Percentiles rank a stretch among this genome's conserved stretches.
phyloP scores from a whole-genome alignment of 345 rosid species.

The Citrus australasica region DNA sequence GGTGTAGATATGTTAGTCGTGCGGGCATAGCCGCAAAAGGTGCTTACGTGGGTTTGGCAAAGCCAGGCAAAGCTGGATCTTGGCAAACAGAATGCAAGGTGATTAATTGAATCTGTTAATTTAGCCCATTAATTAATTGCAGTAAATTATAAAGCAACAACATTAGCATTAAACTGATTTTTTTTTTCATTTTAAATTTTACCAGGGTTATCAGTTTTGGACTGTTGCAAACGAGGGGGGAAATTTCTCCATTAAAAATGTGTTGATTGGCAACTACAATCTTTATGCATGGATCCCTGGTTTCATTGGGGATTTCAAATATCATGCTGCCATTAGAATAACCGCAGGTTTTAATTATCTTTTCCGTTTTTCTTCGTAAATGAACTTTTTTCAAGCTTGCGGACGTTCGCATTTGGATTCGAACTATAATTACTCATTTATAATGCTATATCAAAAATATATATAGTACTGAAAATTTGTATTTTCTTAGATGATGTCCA shows the following conservation, averaged over 20 bases:
- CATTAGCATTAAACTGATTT: too few species aligned
- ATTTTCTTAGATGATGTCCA: too few species aligned
- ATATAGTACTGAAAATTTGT: too few species aligned
- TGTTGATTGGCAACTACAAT: slow-evolving; percentile 59
- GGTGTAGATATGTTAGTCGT: slow-evolving; percentile 24
- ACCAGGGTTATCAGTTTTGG: slow-evolving; percentile 91
- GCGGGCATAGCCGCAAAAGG: slow-evolving; percentile 39
- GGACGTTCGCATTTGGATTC: too few species aligned
- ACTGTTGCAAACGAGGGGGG: slow-evolving; percentile 57
- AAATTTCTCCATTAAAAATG: slow-evolving; percentile 47
- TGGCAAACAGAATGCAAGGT: slow-evolving; percentile 93
- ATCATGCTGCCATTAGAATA: slow-evolving; percentile 41
- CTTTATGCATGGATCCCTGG: slow-evolving; percentile 87
- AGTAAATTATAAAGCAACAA: not conserved
- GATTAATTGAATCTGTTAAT: not conserved
- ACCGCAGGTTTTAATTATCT: slow-evolving; percentile 37
- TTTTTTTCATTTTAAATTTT: not conserved
- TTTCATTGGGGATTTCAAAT: slow-evolving; percentile 72
- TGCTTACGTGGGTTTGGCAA: slow-evolving; percentile 77
- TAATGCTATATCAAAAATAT: slow-evolving; percentile 23
- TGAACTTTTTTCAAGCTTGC: not conserved
- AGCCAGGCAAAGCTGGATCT: slow-evolving; percentile 76
- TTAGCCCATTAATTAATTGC: not conserved
- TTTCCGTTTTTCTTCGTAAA: not conserved
- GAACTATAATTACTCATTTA: too few species aligned